Evolutionary conservation across 202 grass and related monocot genomes (phyloP).

Genomic region (Carex sylvatica): DNA sequence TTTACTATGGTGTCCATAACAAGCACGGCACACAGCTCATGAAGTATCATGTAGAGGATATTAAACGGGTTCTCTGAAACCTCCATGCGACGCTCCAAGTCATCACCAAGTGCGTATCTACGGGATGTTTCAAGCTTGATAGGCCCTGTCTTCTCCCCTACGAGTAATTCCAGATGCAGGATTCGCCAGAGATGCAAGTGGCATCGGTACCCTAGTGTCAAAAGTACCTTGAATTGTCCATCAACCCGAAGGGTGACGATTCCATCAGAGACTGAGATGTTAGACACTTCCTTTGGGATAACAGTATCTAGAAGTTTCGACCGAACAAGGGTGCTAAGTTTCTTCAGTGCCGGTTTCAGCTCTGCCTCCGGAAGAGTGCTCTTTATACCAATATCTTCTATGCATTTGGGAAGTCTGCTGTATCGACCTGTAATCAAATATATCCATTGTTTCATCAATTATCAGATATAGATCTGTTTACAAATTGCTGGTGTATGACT

Average conservation of each 20-base stretch:
- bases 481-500: no score
- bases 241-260: no score
- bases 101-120: no score
- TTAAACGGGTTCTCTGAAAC: slow-evolving; percentile 67
- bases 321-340: slow-evolving; percentile 66
- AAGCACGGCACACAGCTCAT: slow-evolving; percentile 83
- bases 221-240: no score
- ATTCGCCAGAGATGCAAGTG: no score
- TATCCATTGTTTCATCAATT: background rate
- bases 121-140: no score
- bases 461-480: background rate
- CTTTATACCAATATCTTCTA: slow-evolving; percentile 75
- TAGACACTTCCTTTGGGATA: slow-evolving; percentile 76
- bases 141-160: no score
- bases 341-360: slow-evolving; percentile 65
- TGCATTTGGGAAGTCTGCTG: slow-evolving; percentile 70
- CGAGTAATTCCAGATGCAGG: no score
- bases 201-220: no score
- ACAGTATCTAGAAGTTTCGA: slow-evolving; percentile 70
- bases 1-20: slow-evolving; percentile 81
- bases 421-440: slow-evolving; percentile 40
- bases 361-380: slow-evolving; percentile 66
- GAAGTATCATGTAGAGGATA: slow-evolving; percentile 67
- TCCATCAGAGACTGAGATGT: slow-evolving; percentile 65
- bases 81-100: slow-evolving; percentile 92